These are phyloP conservation scores for Podila epigama DNA, from an alignment of 192 early-diverging fungal species.

Conservation along the genomic window DNA sequence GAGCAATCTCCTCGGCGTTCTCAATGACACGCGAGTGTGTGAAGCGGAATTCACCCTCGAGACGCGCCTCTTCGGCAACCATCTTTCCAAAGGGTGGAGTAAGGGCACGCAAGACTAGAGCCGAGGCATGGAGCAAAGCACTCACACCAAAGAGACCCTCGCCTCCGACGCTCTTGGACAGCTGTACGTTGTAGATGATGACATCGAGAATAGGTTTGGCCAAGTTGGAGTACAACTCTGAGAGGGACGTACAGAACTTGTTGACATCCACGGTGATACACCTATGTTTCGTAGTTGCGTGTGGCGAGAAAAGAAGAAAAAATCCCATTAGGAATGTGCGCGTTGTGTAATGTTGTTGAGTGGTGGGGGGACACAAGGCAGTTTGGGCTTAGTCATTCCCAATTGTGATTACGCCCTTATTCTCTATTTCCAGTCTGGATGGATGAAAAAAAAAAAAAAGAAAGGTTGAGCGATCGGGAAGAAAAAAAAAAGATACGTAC, in stretches of 20 bases:
- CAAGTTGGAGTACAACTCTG: slow-evolving; percentile 92
- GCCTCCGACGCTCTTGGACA: slow-evolving; percentile 84
- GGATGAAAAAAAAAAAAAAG: slow-evolving; percentile 11
- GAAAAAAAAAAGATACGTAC: slow-evolving; percentile 36
- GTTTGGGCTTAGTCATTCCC: not conserved
- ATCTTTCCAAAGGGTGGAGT: slow-evolving; percentile 98
- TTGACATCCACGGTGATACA: slow-evolving; percentile 87
- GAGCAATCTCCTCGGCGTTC: slow-evolving; percentile 95
- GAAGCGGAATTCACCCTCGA: slow-evolving; percentile 96
- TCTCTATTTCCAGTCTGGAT: slow-evolving; percentile 18
- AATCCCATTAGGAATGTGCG: too few relatives aligned
- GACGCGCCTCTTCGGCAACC: slow-evolving; percentile 89
- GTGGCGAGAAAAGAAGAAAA: not conserved
- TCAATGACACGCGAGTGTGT: slow-evolving; percentile 94
- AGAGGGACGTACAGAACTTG: slow-evolving; percentile 88
- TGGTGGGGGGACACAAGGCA: not conserved
- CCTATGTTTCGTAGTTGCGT: slow-evolving; percentile 23
- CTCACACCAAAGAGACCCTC: slow-evolving; percentile 85
- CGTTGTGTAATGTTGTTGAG: slow-evolving; percentile 12
- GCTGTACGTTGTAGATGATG: slow-evolving; percentile 90
- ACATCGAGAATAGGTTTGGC: slow-evolving; percentile 96
- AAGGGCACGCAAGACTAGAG: slow-evolving; percentile 77
- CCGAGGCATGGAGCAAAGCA: slow-evolving; percentile 80
- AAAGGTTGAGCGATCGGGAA: not conserved
- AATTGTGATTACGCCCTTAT: slow-evolving; percentile 13